Evolutionary conservation across 345 rosid genomes (phyloP).

Genomic region (Pistacia integerrima): DNA sequence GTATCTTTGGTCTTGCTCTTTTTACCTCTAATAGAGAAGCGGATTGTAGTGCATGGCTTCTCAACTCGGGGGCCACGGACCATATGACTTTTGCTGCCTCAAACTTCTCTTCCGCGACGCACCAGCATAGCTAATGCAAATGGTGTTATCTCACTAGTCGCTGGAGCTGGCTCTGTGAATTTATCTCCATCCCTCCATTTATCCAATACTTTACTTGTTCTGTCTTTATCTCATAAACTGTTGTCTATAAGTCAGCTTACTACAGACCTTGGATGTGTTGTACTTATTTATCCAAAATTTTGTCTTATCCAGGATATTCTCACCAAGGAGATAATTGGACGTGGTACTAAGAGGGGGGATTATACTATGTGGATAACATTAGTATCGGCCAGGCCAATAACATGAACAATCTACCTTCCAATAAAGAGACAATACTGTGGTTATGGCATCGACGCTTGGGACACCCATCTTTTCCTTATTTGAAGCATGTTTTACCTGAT

Average conservation of each 20-base stretch:
- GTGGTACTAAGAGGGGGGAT: background rate
- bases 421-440: background rate
- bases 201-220: background rate
- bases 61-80: background rate
- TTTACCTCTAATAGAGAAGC: background rate
- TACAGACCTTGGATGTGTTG: background rate
- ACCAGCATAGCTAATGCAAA: conserved; percentile 15
- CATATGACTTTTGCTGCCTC: conserved; percentile 8
- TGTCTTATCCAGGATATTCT: conserved; percentile 11
- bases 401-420: background rate
- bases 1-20: too few species aligned
- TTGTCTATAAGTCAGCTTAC: background rate
- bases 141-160: background rate
- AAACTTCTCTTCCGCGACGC: background rate
- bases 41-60: background rate
- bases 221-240: background rate
- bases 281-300: conserved; percentile 8
- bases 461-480: background rate
- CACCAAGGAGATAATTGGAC: conserved; percentile 4
- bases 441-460: background rate
- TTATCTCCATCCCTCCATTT: background rate
- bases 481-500: background rate
- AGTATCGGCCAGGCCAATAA: background rate
- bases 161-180: background rate
- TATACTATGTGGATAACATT: background rate